phyloP scores from a whole-genome alignment of 1,284 basidiomycete species.

The Cystobasidiaceae sp. region DNA sequence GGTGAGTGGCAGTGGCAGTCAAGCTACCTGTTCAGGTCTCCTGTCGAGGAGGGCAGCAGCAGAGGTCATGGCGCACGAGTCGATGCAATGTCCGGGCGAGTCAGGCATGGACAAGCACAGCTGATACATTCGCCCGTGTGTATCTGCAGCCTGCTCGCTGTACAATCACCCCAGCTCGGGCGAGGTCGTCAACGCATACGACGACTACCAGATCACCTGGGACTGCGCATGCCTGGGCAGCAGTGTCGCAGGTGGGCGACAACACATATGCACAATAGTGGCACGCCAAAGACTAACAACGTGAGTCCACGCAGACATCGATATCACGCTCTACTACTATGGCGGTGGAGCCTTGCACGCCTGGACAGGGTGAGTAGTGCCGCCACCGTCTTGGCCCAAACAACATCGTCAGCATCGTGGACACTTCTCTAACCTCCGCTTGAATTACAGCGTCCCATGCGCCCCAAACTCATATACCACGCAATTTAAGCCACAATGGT shows the following conservation, averaged over 20 bases:
- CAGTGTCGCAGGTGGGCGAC: constrained; percentile 2
- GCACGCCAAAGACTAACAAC: neutral
- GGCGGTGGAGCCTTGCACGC: constrained; percentile 24
- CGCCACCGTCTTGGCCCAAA: too few species aligned
- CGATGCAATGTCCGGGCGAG: too few species aligned
- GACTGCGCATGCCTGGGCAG: constrained; percentile 56
- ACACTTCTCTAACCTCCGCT: too few species aligned
- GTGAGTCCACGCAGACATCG: constrained; percentile 6
- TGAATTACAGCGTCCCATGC: constrained; percentile 58
- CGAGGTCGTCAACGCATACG: constrained; percentile 54
- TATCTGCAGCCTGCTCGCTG: constrained; percentile 54
- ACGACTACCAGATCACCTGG: constrained; percentile 65
- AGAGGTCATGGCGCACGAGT: too few species aligned
- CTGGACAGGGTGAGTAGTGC: constrained; percentile 17
- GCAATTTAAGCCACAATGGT: constrained; percentile 65
- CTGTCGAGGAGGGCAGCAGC: too few species aligned
- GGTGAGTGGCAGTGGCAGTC: too few species aligned
- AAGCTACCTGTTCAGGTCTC: too few species aligned
- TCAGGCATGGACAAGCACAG: neutral
- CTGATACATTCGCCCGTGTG: neutral
- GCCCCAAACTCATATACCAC: constrained; percentile 52
- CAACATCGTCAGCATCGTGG: too few species aligned
- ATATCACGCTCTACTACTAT: constrained; percentile 27
- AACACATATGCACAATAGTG: neutral
- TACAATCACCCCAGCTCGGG: constrained; percentile 61